Conservation (phyloP, 345 rosid species). For the Aethionema arabicum region DNA sequence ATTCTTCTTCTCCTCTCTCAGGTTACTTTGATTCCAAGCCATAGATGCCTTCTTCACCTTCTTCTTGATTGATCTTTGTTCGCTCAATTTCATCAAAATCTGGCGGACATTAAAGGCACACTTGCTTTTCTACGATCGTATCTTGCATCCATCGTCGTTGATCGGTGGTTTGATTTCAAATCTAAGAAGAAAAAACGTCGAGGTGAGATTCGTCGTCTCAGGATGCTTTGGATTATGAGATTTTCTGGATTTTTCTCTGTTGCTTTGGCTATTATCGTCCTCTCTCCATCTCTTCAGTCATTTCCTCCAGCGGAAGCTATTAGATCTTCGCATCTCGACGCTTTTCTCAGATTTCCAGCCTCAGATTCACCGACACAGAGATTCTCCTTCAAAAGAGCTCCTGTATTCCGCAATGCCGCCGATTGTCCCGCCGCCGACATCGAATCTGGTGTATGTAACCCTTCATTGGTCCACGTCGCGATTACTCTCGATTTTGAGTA, state of each 20-base stretch:
- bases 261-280: constrained; percentile 63
- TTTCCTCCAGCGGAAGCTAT: constrained; percentile 95
- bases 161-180: constrained; percentile 48
- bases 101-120: constrained; percentile 59
- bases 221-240: constrained; percentile 75
- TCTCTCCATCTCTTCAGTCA: constrained; percentile 82
- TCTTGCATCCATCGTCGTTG: constrained; percentile 40
- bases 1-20: constrained; percentile 33
- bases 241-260: constrained; percentile 76
- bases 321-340: constrained; percentile 64
- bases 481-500: constrained; percentile 89
- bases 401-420: constrained; percentile 74
- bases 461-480: constrained; percentile 78
- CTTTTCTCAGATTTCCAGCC: constrained; percentile 43
- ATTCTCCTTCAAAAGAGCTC: constrained; percentile 63
- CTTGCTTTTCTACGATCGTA: constrained; percentile 42
- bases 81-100: constrained; percentile 24
- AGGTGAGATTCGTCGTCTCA: constrained; percentile 38
- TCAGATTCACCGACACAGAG: constrained; percentile 32
- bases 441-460: constrained; percentile 61
- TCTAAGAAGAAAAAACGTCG: constrained; percentile 41
- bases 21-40: constrained; percentile 40
- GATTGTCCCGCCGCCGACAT: constrained; percentile 56
- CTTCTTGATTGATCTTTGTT: constrained; percentile 12
- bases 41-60: constrained; percentile 14